Evolutionary conservation across 768 basidiomycete genomes (phyloP), one percentile per base, ranked within the genome.

Genomic region (Collybia nuda): DNA sequence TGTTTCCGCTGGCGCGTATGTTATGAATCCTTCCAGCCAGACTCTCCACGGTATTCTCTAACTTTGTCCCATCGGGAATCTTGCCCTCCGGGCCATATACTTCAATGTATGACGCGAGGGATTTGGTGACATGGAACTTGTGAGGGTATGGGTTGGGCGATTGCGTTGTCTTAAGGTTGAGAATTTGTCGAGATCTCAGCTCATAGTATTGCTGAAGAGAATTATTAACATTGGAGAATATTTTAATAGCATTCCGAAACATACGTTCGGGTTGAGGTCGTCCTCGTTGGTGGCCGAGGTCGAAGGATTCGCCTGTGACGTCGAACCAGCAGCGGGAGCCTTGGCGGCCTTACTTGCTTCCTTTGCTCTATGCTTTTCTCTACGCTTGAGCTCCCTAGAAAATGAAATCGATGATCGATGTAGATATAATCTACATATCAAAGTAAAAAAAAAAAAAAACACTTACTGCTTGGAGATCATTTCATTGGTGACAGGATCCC

Each of bases 61-160:
- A 73, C 74, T 85, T 87, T 62, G 75, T 71, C 19, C 90, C 90
- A 19, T 84, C 57, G 3, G 75, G 60, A 53, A 96, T 82, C 67
- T 81, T 78, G 46, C 87, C 90, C 44, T 91, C 88, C 6, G 59
- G 19, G 22, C 90, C 88, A 61, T 91, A 98, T 48, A 79, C 69
- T 4, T 76, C 66, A 66, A 98, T 80, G 71, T 86, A 99, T 4
- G 72, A 63, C 2, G 83, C 72, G 62, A 99, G 75, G 6, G 91
- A 92, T 54, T 70, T 75, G 50, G 86, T 75, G 18, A 98, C 95
- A 58, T 96, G 69, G 74, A 99, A 99, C 83, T 99, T 99, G 86
- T 99, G 97, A 6, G 97, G 97, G 75, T 98, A 99, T 2, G 97
- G 97, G 67, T 95, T 90, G 2, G 95, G 96, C 6, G 80, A 69